Evolutionary conservation across 176 grass and related monocot species (phyloP).

Genomic region (Thalia dealbata): DNA sequence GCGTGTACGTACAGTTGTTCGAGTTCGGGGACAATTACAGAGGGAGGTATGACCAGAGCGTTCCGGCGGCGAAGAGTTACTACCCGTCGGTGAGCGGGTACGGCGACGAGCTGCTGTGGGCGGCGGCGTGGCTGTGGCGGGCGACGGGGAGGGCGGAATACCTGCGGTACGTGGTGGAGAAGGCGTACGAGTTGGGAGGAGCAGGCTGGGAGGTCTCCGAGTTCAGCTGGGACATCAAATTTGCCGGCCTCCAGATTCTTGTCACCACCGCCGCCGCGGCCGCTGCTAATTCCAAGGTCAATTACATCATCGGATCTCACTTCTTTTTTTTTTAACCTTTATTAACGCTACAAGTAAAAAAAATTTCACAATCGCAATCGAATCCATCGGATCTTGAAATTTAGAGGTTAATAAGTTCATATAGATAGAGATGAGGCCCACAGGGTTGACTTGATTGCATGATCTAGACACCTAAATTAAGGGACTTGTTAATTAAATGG

Average conservation of each 20-base stretch:
- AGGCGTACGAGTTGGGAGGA: slow-evolving; percentile 1
- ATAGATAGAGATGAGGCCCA: neutral
- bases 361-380: no score
- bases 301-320: no score
- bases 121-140: slow-evolving; percentile 7
- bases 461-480: neutral
- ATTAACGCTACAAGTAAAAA: no score
- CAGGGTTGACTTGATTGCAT: neutral
- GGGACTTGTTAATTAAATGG: neutral
- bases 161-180: neutral
- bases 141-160: neutral
- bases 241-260: slow-evolving; percentile 5
- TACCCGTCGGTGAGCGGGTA: slow-evolving; percentile 17
- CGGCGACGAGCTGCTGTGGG: slow-evolving; percentile 19
- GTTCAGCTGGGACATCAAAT: slow-evolving; percentile 19
- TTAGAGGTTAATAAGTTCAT: no score
- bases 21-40: slow-evolving; percentile 10
- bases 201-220: neutral
- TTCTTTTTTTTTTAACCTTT: neutral
- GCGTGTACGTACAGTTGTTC: neutral
- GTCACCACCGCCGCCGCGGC: neutral
- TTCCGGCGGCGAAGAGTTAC: slow-evolving; percentile 10
- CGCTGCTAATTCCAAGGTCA: neutral
- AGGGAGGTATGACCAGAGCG: slow-evolving; percentile 4
- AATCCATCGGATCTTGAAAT: no score